A percentile compares a stretch with the other conserved stretches of the same genome.
phyloP scores from a whole-genome alignment of 169 alveolate genomes.

The Babesia sp. region DNA sequence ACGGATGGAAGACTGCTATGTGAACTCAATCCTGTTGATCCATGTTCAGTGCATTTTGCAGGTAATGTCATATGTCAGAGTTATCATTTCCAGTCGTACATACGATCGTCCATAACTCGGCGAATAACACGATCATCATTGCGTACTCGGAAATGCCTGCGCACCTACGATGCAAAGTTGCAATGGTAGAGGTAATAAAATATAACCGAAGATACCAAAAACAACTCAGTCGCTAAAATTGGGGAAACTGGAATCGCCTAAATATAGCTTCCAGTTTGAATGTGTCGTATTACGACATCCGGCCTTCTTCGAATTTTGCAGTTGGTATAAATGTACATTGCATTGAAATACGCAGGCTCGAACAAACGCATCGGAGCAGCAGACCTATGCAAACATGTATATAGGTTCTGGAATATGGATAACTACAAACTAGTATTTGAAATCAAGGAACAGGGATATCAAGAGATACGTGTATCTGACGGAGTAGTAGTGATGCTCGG shows the following conservation, averaged over 20 bases:
- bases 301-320: constrained; percentile 79
- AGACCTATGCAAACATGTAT: constrained; percentile 67
- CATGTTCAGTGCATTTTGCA: constrained; percentile 43
- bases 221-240: constrained; percentile 26
- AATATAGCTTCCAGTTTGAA: constrained; percentile 53
- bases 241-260: constrained; percentile 46
- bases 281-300: constrained; percentile 74
- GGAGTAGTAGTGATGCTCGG: constrained; percentile 78
- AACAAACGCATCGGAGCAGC: constrained; percentile 79
- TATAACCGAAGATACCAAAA: neutral
- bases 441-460: constrained; percentile 47
- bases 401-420: constrained; percentile 72
- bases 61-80: constrained; percentile 2
- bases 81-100: constrained; percentile 66
- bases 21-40: constrained; percentile 53
- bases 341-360: constrained; percentile 38
- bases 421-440: constrained; percentile 44
- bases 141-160: constrained; percentile 78
- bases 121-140: constrained; percentile 72
- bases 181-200: constrained; percentile 59
- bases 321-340: constrained; percentile 26
- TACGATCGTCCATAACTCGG: constrained; percentile 71
- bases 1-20: constrained; percentile 48
- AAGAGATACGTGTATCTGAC: constrained; percentile 72
- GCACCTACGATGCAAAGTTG: constrained; percentile 76